These are phyloP conservation scores for Fusarium nurragi DNA, from an alignment of 2,329 filamentous ascomycete genomes.

Conservation along the genomic window DNA sequence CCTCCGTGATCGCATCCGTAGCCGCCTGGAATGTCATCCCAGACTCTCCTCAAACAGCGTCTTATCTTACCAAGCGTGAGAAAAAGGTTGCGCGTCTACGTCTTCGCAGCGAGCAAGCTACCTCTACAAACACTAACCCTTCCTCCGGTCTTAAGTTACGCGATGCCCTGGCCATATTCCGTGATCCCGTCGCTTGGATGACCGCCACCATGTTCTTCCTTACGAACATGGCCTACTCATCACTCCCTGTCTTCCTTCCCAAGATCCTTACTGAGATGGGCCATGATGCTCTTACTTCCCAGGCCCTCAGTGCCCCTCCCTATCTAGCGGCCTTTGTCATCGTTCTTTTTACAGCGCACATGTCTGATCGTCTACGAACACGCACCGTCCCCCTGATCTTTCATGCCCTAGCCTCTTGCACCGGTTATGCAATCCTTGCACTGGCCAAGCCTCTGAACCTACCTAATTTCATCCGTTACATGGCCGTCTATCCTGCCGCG, in stretches of 20 bases:
- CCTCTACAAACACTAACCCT: conserved; percentile 30
- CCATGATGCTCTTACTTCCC: conserved; percentile 71
- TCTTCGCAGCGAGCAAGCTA: conserved; percentile 62
- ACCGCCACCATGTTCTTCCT: conserved; percentile 86
- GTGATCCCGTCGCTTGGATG: conserved; percentile 64
- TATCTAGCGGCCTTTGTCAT: conserved; percentile 79
- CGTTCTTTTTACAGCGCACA: conserved; percentile 76
- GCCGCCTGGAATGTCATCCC: conserved; percentile 80
- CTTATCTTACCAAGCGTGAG: conserved; percentile 70
- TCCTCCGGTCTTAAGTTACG: conserved; percentile 58
- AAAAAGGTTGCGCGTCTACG: conserved; percentile 76
- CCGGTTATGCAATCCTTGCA: conserved; percentile 69
- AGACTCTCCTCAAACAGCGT: conserved; percentile 74
- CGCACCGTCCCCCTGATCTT: conserved; percentile 74
- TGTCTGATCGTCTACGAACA: conserved; percentile 72
- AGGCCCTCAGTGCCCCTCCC: conserved; percentile 83
- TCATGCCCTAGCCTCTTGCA: conserved; percentile 72
- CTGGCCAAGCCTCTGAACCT: conserved; percentile 61
- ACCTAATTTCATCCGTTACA: conserved; percentile 67
- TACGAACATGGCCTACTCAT: conserved; percentile 88
- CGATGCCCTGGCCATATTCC: conserved; percentile 62
- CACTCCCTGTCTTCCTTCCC: conserved; percentile 86
- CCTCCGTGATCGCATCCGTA: conserved; percentile 78
- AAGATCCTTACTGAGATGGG: conserved; percentile 83
- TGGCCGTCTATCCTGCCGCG: conserved; percentile 80